phyloP scores from a whole-genome alignment of 805 yeast species.

The Wickerhamiella sorbophila region DNA sequence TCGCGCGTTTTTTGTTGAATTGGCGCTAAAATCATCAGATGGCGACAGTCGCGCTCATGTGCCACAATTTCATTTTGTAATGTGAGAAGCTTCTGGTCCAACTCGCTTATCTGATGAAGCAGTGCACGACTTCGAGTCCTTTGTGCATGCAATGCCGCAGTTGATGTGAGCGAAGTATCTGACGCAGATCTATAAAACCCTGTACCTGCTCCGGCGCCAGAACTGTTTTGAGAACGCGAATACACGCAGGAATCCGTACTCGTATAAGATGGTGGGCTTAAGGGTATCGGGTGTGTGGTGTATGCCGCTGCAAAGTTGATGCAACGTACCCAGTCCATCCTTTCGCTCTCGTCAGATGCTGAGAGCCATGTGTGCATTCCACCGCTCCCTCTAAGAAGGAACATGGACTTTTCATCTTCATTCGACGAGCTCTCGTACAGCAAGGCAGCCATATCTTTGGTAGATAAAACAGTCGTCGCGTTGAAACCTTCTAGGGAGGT shows the following conservation, averaged over 20 bases:
- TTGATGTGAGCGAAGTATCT: neutral
- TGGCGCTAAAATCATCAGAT: conserved; percentile 39
- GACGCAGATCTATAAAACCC: conserved; percentile 2
- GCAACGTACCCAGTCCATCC: conserved; percentile 43
- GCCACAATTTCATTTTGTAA: conserved; percentile 26
- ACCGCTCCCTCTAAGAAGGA: conserved; percentile 22
- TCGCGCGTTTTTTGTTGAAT: conserved; percentile 40
- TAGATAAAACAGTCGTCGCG: conserved; percentile 25
- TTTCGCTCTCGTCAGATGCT: conserved; percentile 33
- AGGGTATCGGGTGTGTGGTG: conserved; percentile 19
- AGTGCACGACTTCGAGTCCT: neutral
- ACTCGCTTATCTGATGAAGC: conserved; percentile 14
- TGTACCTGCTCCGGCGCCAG: neutral
- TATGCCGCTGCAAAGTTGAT: conserved; percentile 41
- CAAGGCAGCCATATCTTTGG: conserved; percentile 32
- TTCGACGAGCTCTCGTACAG: conserved; percentile 9
- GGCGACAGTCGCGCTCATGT: conserved; percentile 26
- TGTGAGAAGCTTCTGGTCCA: conserved; percentile 24
- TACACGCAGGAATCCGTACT: neutral
- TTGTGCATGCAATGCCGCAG: neutral
- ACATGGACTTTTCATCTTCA: conserved; percentile 14
- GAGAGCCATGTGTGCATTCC: conserved; percentile 27
- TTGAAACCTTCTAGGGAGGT: conserved; percentile 27
- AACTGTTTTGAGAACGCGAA: neutral
- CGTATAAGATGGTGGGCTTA: neutral